Evolutionary conservation across 768 basidiomycete species (phyloP), one percentile per base, ranked within the genome.

Genomic region (Termitomyces sp.): DNA sequence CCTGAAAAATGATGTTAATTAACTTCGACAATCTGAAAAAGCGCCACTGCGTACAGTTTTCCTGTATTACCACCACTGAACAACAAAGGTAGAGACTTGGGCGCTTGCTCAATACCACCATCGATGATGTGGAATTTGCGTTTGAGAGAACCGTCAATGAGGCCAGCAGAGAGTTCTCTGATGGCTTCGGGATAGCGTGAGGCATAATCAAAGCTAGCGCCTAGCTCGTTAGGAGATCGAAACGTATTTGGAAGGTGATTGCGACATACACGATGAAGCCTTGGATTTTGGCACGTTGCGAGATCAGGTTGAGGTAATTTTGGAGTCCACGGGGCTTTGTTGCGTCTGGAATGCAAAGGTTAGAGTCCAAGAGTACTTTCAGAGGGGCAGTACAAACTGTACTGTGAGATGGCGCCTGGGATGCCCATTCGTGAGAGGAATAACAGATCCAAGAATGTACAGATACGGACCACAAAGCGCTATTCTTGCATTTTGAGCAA

Each of bases 321-420:
- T 81, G 75, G 16, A 95, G 76, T 14, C 90, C 90, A 60, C 78
- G 81, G 1, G 90, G 87, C 60, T 79, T 82, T 1, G 74, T 57
- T 32, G 77, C 69, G 67, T 90, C 88, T 90, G 38, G 40, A 18
- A 33, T 44, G 5, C 44, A 23, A 43, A n/a, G 35, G 49, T 46
- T 53, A 48, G 52, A 28, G 28, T 32, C 32, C 9, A 8, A 40
- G 14, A 16, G 32, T 5, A 28, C n/a, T 12, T 13, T 9, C 48
- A 30, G 1, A 55, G 38, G 5, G 23, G 10, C 71, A 3, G 28
- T 30, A 56, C 85, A 56, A 61, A 89, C 88, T 92, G 68, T 94
- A 95, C 30, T 82, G 81, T 46, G 93, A 91, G 63, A 97, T 95
- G 35, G 90, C 91, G 57, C 90, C 88, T 90, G 63, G 44, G 28